A percentile compares a stretch with the other conserved stretches of the same genome.
Evolutionary conservation across 208 protist species (phyloP).

Genomic region (Trypanosoma scelopori): DNA sequence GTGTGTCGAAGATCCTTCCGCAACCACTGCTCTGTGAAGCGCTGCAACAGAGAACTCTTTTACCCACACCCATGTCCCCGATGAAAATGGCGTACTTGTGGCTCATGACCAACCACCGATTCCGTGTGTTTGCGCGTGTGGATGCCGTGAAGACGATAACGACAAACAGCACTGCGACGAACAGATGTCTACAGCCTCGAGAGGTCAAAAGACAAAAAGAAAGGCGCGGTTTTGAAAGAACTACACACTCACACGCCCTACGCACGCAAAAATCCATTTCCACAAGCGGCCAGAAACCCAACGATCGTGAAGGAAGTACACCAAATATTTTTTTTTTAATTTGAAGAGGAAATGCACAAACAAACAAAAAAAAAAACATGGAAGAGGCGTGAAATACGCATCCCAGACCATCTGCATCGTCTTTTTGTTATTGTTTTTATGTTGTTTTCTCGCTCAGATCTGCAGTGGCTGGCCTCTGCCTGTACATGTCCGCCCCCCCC

Average conservation of each 20-base stretch:
- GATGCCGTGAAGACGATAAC: not conserved
- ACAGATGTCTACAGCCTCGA: not conserved
- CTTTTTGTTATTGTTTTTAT: slow-evolving; percentile 9
- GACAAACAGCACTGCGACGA: not conserved
- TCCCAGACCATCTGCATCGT: not conserved
- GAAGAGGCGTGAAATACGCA: not conserved
- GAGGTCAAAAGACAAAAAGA: slow-evolving; percentile 6
- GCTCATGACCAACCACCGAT: slow-evolving; percentile 42
- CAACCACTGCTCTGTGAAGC: slow-evolving; percentile 98
- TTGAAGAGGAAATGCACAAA: slow-evolving; percentile 11
- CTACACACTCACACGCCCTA: no score
- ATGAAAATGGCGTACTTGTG: slow-evolving; percentile 97
- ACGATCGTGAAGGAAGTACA: no score
- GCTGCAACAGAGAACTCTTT: slow-evolving; percentile 97
- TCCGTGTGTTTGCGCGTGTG: not conserved
- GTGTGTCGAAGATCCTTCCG: slow-evolving; percentile 95
- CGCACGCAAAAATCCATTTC: no score
- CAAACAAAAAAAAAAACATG: not conserved
- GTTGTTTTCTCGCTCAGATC: not conserved
- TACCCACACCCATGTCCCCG: slow-evolving; percentile 97
- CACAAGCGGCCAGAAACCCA: no score
- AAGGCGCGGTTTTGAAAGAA: slow-evolving; percentile 10
- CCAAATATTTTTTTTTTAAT: no score
- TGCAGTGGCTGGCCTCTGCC: not conserved
- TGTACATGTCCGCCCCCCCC: not conserved